Evolutionary conservation across 805 yeast species (phyloP), one percentile per base, ranked within the genome.

Genomic region (Lachancea cidri): DNA sequence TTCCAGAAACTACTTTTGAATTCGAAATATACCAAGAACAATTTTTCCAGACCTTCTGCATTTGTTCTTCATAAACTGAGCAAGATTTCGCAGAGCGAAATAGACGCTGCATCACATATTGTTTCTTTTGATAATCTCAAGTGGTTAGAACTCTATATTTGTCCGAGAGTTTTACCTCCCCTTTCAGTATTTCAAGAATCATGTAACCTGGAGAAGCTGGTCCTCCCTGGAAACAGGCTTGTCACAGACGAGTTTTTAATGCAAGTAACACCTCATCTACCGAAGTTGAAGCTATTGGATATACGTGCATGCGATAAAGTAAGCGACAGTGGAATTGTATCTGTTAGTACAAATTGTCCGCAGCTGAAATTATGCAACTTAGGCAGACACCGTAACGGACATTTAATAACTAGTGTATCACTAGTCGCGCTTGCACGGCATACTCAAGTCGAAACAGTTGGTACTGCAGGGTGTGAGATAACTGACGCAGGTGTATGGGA

Each of bases 381-480:
- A 41, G 96, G 96, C 8, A 74, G 97, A 44, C 88, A 85, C 43
- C 65, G 73, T 24, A 72, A 74, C 38, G 86, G 89, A 27, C 73
- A 77, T 32, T 62, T 74, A 22, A 76, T 89, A 36, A 81, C 95
- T 1, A 91, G 86, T 66, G 68, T 74, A 29, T 77, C 93, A 5
- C 59, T 88, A 18, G 65, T 74, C 11, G 72, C 73, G 11, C 63
- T 88, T 19, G 74, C 79, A 7, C 67, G 68, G 27, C 74, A 75
- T 50, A 81, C 87, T 41, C 58, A 65, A 16, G 69, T 82, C 35
- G 68, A 71, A 34, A 87, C 96, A 0, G 66, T 89, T 33, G 97
- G 97, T 0, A 66, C 87, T 16, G 96, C 97, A 0, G 98, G 98
- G 5, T 86, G 96, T 60, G 70, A 75, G 33, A 73, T 89, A 15